phyloP scores from a whole-genome alignment of 2,329 filamentous ascomycete genomes.

The Fusarium musae region DNA sequence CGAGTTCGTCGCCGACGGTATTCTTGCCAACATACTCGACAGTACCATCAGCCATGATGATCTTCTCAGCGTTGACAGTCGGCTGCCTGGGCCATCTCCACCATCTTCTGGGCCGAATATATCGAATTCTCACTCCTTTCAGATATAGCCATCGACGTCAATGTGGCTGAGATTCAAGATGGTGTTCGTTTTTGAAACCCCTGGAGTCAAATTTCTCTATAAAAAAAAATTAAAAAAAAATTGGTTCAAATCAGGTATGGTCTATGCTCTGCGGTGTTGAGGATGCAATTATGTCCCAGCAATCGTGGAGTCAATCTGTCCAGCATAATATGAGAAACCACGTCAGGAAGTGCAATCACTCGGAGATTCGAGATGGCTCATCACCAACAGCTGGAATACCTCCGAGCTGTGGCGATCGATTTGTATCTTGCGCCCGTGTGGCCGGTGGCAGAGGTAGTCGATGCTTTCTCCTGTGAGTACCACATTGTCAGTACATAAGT shows the following conservation, averaged over 20 bases:
- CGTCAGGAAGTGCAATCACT: neutral
- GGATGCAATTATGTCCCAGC: neutral
- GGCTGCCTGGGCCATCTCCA: constrained; percentile 11
- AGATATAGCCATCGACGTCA: neutral
- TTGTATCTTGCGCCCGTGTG: neutral
- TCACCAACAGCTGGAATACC: neutral
- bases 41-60: constrained; percentile 53
- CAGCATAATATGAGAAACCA: neutral
- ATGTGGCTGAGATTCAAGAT: constrained; percentile 7
- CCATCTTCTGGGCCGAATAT: neutral
- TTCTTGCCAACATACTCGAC: constrained; percentile 55
- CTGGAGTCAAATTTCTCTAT: no score
- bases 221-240: no score
- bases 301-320: no score
- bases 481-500: neutral
- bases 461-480: neutral
- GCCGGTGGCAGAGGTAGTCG: neutral
- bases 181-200: neutral
- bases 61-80: constrained; percentile 42
- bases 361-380: neutral
- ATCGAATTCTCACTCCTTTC: constrained; percentile 6
- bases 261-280: neutral
- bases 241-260: constrained; percentile 9
- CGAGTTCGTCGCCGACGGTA: constrained; percentile 55
- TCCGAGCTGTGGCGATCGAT: neutral